Base-by-base conservation (phyloP, 371 early-diverging fungal species). In the Circinella umbellata region DNA sequence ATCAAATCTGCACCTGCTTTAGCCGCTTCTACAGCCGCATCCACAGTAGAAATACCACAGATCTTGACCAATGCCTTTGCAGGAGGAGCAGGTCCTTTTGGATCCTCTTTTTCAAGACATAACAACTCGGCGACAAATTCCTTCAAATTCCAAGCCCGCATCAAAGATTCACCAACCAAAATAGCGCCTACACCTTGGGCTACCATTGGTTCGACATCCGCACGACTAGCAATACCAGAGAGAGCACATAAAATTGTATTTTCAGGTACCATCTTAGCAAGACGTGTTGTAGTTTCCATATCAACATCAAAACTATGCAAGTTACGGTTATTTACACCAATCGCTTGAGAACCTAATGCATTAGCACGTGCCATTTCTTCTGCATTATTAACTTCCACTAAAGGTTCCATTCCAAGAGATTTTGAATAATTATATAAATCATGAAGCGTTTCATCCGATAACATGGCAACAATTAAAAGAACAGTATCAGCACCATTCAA, bases 321-420 rank as follows among this genome's bases (percentile, higher is more conserved):
- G 74, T 99, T 96, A 46, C 99, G 88, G 81, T 99, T 99, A 79
- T 99, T 99, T 72, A 97, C 95, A 64, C 99, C 99, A 73, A 99
- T 92, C 49, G 97, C 89, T 73, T 87, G 87, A 20, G 99, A 89
- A 0, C 95, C 96, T 4, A 91, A 75, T 15, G 87, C 88, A 46
- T 96, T 76, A 0, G 99, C 99, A 47, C 88, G 84, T 39, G 86
- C 77, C 96, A 97, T 95, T 81, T 99, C 98, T 39, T 87, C 90
- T 13, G 78, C 87, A 72, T 91, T 94, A 76, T 97, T 96, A 48
- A 99, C 98, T 80, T 99, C 99, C 1, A 98, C 98, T 68, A 99
- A 80, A n/a, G 99, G 97, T 77, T 98, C 98, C 93, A 99, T 98
- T 3, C 95, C 95, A 10, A 97, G 83, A 9, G 73, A 67, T 13